Evolutionary conservation across 208 protist genomes (phyloP).

Genomic region (Angomonas deanei): DNA sequence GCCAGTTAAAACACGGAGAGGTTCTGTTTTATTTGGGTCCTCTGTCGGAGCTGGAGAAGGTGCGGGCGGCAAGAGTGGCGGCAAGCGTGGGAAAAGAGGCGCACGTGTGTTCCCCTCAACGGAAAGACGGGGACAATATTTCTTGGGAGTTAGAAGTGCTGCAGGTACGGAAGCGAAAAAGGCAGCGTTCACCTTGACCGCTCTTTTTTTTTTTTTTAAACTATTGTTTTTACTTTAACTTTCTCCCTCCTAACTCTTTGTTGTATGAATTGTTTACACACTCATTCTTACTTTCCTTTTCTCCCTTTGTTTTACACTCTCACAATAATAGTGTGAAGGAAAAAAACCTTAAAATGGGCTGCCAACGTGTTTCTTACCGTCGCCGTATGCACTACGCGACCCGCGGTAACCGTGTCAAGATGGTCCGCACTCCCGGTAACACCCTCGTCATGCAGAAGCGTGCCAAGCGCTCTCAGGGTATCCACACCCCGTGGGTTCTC

Average conservation of each 20-base stretch:
- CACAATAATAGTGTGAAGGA: not conserved
- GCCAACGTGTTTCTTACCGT: constrained; percentile 72
- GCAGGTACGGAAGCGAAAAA: constrained; percentile 31
- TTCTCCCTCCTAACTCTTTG: not conserved
- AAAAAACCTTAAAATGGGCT: constrained; percentile 30
- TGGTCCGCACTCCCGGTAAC: constrained; percentile 88
- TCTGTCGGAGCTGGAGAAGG: constrained; percentile 14
- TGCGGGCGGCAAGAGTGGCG: constrained; percentile 35
- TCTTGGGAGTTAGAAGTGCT: not conserved
- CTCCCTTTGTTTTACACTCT: constrained; percentile 2
- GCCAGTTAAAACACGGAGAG: constrained; percentile 20
- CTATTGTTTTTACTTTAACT: not conserved
- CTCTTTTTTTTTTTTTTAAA: too few species aligned
- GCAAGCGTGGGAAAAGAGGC: constrained; percentile 38
- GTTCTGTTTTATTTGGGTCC: constrained; percentile 34
- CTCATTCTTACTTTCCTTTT: not conserved
- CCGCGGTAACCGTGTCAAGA: constrained; percentile 74
- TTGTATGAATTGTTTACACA: not conserved
- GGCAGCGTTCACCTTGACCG: too few species aligned
- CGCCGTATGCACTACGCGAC: constrained; percentile 78
- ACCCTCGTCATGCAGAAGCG: constrained; percentile 93
- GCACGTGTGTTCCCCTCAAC: constrained; percentile 22
- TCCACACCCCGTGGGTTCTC: constrained; percentile 92
- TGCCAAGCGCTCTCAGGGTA: constrained; percentile 90
- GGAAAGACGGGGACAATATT: not conserved